Evolutionary conservation across 1,284 basidiomycete genomes (phyloP).

Genomic region (Gomphus sp.): DNA sequence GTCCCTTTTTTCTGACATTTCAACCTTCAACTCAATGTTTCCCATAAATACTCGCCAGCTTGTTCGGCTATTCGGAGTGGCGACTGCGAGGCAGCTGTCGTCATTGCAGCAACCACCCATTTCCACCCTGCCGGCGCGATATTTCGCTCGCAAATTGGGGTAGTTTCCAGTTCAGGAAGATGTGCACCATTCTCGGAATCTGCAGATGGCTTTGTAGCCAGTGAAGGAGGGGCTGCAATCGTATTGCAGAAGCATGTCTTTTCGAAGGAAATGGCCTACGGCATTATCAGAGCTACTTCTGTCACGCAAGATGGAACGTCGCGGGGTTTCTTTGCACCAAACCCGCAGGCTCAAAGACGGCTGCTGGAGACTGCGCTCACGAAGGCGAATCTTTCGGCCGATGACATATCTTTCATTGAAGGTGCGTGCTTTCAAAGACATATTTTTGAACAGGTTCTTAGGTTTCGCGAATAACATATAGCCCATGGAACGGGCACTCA

Average conservation of each 20-base stretch:
- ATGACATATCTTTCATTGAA: constrained; percentile 9
- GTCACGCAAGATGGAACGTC: constrained; percentile 14
- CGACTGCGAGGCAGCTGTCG: constrained; percentile 15
- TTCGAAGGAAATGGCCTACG: background rate
- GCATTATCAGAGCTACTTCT: constrained; percentile 9
- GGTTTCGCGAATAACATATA: background rate
- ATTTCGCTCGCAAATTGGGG: constrained; percentile 13
- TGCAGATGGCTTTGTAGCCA: constrained; percentile 16
- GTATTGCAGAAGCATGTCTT: constrained; percentile 12
- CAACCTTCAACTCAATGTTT: background rate
- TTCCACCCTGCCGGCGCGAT: constrained; percentile 12
- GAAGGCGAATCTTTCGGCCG: constrained; percentile 1
- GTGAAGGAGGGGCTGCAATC: constrained; percentile 14
- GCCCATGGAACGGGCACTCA: constrained; percentile 13
- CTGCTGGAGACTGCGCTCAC: constrained; percentile 9
- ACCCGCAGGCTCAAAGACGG: constrained; percentile 12
- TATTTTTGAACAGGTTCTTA: too few species aligned
- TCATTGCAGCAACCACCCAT: constrained; percentile 14
- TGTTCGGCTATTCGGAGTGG: constrained; percentile 13
- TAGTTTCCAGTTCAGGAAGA: constrained; percentile 12
- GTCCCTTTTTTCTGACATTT: background rate
- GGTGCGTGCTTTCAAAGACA: background rate
- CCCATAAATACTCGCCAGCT: constrained; percentile 3
- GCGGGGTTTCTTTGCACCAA: constrained; percentile 15
- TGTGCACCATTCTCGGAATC: constrained; percentile 13